A percentile compares a stretch with the other conserved stretches of the same genome.
Evolutionary conservation across 2,329 filamentous ascomycete species (phyloP).

Genomic region (Colletotrichum sp.): DNA sequence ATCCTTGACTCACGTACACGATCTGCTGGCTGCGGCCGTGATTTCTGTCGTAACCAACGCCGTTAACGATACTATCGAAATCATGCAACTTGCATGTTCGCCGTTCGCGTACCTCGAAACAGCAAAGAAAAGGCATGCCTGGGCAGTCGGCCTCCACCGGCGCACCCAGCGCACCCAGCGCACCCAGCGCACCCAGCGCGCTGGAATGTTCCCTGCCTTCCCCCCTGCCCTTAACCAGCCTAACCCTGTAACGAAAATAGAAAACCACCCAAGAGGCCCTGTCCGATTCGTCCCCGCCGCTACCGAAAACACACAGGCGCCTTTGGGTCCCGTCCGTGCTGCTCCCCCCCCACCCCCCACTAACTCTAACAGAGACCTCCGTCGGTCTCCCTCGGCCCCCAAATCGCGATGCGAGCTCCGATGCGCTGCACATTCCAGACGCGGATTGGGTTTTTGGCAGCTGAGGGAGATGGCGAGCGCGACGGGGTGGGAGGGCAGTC

Average conservation of each 20-base stretch:
- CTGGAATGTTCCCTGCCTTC: background rate
- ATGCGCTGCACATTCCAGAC: background rate
- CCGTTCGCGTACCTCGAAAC: background rate
- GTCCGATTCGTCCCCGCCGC: background rate
- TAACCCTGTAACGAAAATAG: constrained; percentile 10
- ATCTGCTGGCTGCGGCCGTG: background rate
- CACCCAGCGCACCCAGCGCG: background rate
- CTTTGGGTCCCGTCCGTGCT: background rate
- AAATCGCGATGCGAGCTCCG: background rate
- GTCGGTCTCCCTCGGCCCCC: background rate
- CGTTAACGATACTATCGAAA: background rate
- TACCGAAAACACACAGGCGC: background rate
- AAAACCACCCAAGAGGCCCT: constrained; percentile 7
- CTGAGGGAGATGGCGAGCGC: background rate
- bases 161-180: background rate
- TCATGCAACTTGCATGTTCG: background rate
- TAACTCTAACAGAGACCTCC: background rate
- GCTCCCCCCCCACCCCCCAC: background rate
- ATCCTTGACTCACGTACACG: background rate
- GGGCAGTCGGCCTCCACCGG: background rate
- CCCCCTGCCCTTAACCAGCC: background rate
- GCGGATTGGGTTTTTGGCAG: background rate
- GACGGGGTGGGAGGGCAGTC: background rate
- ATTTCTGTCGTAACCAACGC: background rate
- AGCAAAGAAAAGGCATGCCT: background rate